A percentile compares a stretch with the other conserved stretches of the same genome.
These are phyloP conservation scores for Bertia moriformis DNA, from an alignment of 2,329 filamentous ascomycete genomes.

Conservation along the genomic window DNA sequence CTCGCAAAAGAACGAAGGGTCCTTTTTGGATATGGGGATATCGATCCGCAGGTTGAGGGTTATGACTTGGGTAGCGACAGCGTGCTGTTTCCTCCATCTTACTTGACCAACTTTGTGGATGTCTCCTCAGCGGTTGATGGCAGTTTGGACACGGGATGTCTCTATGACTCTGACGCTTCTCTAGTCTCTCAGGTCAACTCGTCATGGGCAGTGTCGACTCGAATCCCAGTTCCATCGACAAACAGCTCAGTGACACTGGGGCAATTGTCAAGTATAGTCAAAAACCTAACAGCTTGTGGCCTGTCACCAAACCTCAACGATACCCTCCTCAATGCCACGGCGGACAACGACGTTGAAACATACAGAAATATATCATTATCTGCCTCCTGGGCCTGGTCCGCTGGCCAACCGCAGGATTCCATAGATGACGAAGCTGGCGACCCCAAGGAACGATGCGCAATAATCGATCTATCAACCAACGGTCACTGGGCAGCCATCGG, in stretches of 20 bases:
- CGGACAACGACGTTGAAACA: not conserved
- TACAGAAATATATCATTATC: not conserved
- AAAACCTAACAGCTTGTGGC: not conserved
- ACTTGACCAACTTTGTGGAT: not conserved
- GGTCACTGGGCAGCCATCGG: not conserved
- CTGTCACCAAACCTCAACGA: not conserved
- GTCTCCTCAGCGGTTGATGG: not conserved
- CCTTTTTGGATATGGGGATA: not conserved
- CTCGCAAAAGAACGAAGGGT: not conserved
- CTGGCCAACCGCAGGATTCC: not conserved
- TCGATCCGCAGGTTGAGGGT: not conserved
- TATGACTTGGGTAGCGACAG: not conserved
- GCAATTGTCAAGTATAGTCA: not conserved
- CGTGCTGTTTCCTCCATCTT: not conserved
- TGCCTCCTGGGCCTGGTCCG: not conserved
- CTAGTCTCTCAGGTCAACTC: conserved; percentile 1
- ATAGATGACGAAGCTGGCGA: not conserved
- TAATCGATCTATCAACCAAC: not conserved
- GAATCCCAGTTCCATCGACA: not conserved
- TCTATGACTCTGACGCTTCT: not conserved
- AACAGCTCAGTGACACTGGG: not conserved
- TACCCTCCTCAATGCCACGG: not conserved
- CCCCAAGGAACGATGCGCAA: not conserved
- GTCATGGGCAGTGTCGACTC: not conserved
- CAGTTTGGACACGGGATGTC: not conserved